Base-by-base conservation (phyloP, 768 basidiomycete species). In the Crassisporium funariophilum region DNA sequence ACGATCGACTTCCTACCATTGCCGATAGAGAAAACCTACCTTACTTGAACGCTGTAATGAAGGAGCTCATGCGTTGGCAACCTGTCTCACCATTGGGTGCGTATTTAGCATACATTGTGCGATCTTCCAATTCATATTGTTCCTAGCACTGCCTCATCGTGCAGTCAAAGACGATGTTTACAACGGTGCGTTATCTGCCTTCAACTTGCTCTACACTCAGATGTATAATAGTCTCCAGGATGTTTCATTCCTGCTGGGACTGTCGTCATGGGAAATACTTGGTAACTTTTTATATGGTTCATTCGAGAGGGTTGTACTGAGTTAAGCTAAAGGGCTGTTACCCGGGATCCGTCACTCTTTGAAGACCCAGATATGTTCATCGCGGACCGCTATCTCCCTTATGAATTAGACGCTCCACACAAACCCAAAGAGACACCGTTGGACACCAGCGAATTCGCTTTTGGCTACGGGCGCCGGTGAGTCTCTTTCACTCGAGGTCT, bases 51-150 rank as follows among this genome's bases (percentile, higher is more conserved):
- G 70, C 69, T 0, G 39, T 69, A 4, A 58, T 73, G 23, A 68
- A 66, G 46, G 73, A 75, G 49, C 52, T 63, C 1, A 53, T 66
- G 16, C 52, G 71, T 15, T 70, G 69, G 69, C 58, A 64, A 17
- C 56, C 58, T 21, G 54, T 65, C 2, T 53, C 54, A 0, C 71
- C 71, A 2, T 37, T 67, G 5, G 70, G 74, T 70, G 43, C 12
- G 65, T 54, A n/a, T 16, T 27, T 29, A n/a, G 24, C 8, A 9
- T 4, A n/a, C 1, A 0, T 24, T 10, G 17, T 36, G 5, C 29
- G 5, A 13, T 27, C 12, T 1, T 38, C 3, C 15, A n/a, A n/a
- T 16, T 31, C 23, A 16, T 31, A n/a, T 16, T 35, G 20, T 15
- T 25, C 13, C 4, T 19, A 58, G 54, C 53, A 19, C 31, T 56